Evolutionary conservation across 441 rosid genomes (phyloP).

Genomic region (Pelargonium fulgidum): DNA sequence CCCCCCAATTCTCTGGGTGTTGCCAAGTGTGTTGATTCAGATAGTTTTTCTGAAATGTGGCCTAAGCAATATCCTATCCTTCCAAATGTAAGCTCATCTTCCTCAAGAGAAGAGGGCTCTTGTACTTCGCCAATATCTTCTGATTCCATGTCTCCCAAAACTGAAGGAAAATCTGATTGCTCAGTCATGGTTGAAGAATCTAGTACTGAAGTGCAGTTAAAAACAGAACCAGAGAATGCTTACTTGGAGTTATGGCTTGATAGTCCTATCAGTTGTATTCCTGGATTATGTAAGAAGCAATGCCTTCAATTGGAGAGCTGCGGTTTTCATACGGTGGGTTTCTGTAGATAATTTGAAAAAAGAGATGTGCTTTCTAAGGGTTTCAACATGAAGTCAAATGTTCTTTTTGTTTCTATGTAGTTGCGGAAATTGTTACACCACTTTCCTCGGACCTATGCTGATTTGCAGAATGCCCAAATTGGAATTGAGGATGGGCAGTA

Average conservation of each 20-base stretch:
- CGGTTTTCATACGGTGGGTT: conserved; percentile 79
- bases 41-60: conserved; percentile 36
- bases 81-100: conserved; percentile 32
- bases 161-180: conserved; percentile 33
- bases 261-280: conserved; percentile 45
- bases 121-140: conserved; percentile 25
- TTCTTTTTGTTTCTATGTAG: conserved; percentile 34
- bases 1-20: conserved; percentile 28
- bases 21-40: conserved; percentile 43
- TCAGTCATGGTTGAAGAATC: conserved; percentile 23
- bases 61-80: conserved; percentile 36
- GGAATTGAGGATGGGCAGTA: conserved; percentile 86
- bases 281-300: conserved; percentile 66
- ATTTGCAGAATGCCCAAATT: conserved; percentile 72
- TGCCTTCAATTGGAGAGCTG: conserved; percentile 51
- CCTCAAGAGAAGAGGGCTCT: conserved; percentile 24
- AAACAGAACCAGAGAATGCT: conserved; percentile 20
- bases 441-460: conserved; percentile 94
- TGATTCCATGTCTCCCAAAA: conserved; percentile 27
- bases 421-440: conserved; percentile 72
- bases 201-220: conserved; percentile 16
- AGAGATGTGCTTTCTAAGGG: conserved; percentile 6
- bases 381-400: conserved; percentile 19
- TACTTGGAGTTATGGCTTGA: conserved; percentile 43
- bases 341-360: conserved; percentile 15